These are phyloP conservation scores for Monosporozyma solicola DNA, from an alignment of 805 yeast species.

Conservation along the genomic window DNA sequence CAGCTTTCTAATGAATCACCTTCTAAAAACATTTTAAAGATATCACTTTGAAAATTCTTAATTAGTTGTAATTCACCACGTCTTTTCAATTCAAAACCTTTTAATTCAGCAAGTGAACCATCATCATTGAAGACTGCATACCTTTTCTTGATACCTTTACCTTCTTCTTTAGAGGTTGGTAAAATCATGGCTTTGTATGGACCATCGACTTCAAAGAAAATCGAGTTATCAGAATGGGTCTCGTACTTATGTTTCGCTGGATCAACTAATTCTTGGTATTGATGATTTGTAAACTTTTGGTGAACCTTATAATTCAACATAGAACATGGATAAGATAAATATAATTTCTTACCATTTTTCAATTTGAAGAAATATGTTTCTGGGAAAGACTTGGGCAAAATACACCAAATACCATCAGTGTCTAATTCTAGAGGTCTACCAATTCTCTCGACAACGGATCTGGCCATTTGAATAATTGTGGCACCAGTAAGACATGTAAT, in stretches of 20 bases:
- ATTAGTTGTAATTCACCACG: slow-evolving; percentile 92
- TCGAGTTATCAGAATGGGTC: slow-evolving; percentile 80
- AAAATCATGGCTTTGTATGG: slow-evolving; percentile 96
- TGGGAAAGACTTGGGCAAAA: slow-evolving; percentile 86
- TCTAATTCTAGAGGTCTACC: slow-evolving; percentile 95
- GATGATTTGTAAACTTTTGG: slow-evolving; percentile 83
- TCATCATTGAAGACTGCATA: slow-evolving; percentile 96
- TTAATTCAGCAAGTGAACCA: slow-evolving; percentile 87
- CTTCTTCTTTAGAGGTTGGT: slow-evolving; percentile 96
- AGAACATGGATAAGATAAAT: slow-evolving; percentile 87
- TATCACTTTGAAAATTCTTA: slow-evolving; percentile 90
- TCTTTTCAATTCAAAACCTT: slow-evolving; percentile 93
- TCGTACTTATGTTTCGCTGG: slow-evolving; percentile 59
- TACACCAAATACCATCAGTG: slow-evolving; percentile 99
- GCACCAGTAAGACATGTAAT: slow-evolving; percentile 98
- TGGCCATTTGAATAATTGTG: slow-evolving; percentile 94
- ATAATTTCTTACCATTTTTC: slow-evolving; percentile 67
- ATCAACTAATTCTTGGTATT: slow-evolving; percentile 80
- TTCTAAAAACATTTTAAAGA: slow-evolving; percentile 82
- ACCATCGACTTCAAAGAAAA: slow-evolving; percentile 97
- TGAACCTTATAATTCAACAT: slow-evolving; percentile 94
- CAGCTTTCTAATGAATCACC: slow-evolving; percentile 74
- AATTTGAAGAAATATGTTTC: slow-evolving; percentile 68
- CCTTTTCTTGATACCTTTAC: slow-evolving; percentile 89
- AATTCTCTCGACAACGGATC: slow-evolving; percentile 78